phyloP scores from a whole-genome alignment of 371 early-diverging fungal species.

The Rhizopus delemar region DNA sequence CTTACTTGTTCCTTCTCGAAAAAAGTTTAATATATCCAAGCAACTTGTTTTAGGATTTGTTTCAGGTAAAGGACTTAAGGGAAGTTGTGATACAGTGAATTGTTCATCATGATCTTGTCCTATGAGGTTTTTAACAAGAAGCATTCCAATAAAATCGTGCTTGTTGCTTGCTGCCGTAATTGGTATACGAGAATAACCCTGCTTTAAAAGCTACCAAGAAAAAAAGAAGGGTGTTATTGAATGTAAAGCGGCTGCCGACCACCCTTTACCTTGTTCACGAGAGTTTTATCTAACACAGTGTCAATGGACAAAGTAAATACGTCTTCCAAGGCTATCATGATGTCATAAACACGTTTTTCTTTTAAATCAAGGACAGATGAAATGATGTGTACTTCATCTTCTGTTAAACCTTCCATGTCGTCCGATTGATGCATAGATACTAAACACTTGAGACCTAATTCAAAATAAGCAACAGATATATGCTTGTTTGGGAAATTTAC shows the following conservation, averaged over 20 bases:
- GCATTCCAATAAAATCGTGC: conserved; percentile 80
- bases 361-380: conserved; percentile 89
- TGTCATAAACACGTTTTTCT: conserved; percentile 77
- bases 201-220: conserved; percentile 36
- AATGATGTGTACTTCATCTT: conserved; percentile 93
- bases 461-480: too few species aligned
- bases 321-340: conserved; percentile 88
- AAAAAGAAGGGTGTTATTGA: too few species aligned
- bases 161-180: conserved; percentile 64
- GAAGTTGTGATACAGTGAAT: conserved; percentile 66
- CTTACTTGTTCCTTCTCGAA: conserved; percentile 85
- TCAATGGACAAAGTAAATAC: conserved; percentile 81
- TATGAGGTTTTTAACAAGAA: conserved; percentile 85
- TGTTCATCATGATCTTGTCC: conserved; percentile 82
- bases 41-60: conserved; percentile 75
- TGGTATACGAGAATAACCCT: conserved; percentile 93
- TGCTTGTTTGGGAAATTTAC: neutral
- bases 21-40: conserved; percentile 89
- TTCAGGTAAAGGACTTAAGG: conserved; percentile 73
- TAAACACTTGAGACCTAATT: conserved; percentile 77
- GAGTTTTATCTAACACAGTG: conserved; percentile 62
- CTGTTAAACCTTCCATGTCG: conserved; percentile 77
- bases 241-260: neutral
- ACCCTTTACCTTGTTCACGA: conserved; percentile 67
- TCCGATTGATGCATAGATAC: conserved; percentile 81